Percentiles rank a stretch among this genome's conserved stretches.
Evolutionary conservation across 345 rosid species (phyloP).

Genomic region (Heritiera fomes): DNA sequence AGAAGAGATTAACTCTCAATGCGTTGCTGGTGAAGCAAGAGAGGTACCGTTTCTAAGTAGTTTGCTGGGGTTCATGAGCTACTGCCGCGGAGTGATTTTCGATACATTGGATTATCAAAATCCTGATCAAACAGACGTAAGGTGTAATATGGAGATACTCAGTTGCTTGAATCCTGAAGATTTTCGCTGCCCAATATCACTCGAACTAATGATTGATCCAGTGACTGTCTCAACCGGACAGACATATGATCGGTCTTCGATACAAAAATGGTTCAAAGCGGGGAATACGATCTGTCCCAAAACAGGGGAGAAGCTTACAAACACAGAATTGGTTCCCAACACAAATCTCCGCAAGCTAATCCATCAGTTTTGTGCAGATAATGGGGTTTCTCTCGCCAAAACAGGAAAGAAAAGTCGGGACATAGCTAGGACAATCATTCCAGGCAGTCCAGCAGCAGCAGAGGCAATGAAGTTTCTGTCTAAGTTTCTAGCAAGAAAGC

Average conservation of each 20-base stretch:
- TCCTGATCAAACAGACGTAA: slow-evolving; percentile 30
- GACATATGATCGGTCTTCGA: slow-evolving; percentile 83
- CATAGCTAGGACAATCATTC: slow-evolving; percentile 42
- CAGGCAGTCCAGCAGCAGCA: slow-evolving; percentile 55
- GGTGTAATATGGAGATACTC: slow-evolving; percentile 40
- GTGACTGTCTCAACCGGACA: slow-evolving; percentile 82
- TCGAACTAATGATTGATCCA: slow-evolving; percentile 85
- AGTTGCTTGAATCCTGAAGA: slow-evolving; percentile 67
- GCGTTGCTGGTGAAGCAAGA: slow-evolving; percentile 37
- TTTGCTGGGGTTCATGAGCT: slow-evolving; percentile 61
- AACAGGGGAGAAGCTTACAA: slow-evolving; percentile 63
- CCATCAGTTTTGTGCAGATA: slow-evolving; percentile 50
- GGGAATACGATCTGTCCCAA: slow-evolving; percentile 78
- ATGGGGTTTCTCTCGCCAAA: slow-evolving; percentile 45
- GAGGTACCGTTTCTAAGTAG: slow-evolving; percentile 57
- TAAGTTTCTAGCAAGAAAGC: slow-evolving; percentile 48
- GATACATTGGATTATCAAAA: slow-evolving; percentile 34
- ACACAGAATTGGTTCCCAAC: slow-evolving; percentile 61
- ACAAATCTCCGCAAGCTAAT: slow-evolving; percentile 55
- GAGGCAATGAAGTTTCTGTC: slow-evolving; percentile 53
- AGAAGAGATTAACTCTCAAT: slow-evolving; percentile 45
- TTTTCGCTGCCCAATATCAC: slow-evolving; percentile 84
- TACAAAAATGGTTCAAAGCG: slow-evolving; percentile 73
- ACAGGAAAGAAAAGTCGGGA: slow-evolving; percentile 39
- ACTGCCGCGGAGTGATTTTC: slow-evolving; percentile 65